These are phyloP conservation scores for Crithidia mellificae DNA, from an alignment of 208 protist genomes.

Conservation along the genomic window DNA sequence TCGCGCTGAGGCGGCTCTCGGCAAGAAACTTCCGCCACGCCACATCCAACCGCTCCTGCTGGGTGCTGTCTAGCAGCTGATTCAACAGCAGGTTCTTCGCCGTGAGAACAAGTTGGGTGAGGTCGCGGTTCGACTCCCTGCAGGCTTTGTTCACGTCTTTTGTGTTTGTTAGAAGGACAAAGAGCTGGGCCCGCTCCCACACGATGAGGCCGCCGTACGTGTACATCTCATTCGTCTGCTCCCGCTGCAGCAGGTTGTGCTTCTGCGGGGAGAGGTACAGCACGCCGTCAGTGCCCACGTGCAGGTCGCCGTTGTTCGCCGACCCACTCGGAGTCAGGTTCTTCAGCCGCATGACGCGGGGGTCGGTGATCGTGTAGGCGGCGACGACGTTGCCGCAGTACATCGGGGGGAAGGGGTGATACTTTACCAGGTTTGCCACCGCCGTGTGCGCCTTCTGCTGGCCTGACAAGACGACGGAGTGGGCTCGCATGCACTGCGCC, in stretches of 20 bases:
- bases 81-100: slow-evolving; percentile 60
- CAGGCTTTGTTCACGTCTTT: slow-evolving; percentile 16
- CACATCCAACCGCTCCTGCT: slow-evolving; percentile 62
- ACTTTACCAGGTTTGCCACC: slow-evolving; percentile 65
- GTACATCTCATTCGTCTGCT: slow-evolving; percentile 45
- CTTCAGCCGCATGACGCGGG: slow-evolving; percentile 56
- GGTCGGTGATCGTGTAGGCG: slow-evolving; percentile 66
- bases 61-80: slow-evolving; percentile 71
- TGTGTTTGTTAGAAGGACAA: slow-evolving; percentile 57
- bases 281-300: slow-evolving; percentile 24
- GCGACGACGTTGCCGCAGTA: slow-evolving; percentile 56
- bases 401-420: slow-evolving; percentile 74
- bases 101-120: slow-evolving; percentile 40
- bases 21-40: slow-evolving; percentile 55
- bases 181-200: slow-evolving; percentile 65
- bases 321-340: slow-evolving; percentile 32
- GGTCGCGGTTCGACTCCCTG: slow-evolving; percentile 37
- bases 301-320: slow-evolving; percentile 22
- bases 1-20: slow-evolving; percentile 4
- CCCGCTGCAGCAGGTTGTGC: slow-evolving; percentile 28
- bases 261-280: slow-evolving; percentile 32
- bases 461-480: slow-evolving; percentile 44
- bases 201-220: slow-evolving; percentile 67
- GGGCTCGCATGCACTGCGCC: slow-evolving; percentile 27
- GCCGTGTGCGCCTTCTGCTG: slow-evolving; percentile 47